A percentile compares a stretch with the other conserved stretches of the same genome.
These are phyloP conservation scores for Kwoniella pini DNA, from an alignment of 768 basidiomycete genomes.

Conservation along the genomic window DNA sequence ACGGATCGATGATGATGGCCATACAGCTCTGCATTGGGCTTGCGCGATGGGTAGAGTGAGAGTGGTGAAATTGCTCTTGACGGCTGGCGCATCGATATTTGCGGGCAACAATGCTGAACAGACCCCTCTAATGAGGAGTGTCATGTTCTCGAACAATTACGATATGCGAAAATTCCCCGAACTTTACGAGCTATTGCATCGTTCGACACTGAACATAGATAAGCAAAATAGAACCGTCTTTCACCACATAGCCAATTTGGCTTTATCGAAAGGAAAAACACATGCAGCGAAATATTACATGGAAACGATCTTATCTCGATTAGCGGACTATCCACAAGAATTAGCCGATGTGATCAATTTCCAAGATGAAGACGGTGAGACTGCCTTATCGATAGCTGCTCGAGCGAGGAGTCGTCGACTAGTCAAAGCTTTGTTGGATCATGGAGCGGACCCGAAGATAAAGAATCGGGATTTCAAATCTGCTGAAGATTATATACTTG, in stretches of 20 bases:
- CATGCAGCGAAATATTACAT: conserved; percentile 98
- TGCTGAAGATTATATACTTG: conserved; percentile 97
- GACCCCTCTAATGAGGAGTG: conserved; percentile 95
- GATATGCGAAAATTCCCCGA: conserved; percentile 99
- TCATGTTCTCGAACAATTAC: conserved; percentile 99
- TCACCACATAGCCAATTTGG: conserved; percentile 96
- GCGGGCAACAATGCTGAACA: conserved; percentile 95
- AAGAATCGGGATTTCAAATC: conserved; percentile 92
- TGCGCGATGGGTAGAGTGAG: conserved; percentile 98
- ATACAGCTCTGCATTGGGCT: conserved; percentile 96
- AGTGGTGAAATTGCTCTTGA: conserved; percentile 88
- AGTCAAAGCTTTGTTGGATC: conserved; percentile 91
- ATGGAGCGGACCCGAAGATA: conserved; percentile 94
- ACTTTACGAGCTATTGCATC: conserved; percentile 91
- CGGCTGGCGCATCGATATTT: conserved; percentile 94
- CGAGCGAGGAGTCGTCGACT: conserved; percentile 92
- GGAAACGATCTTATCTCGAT: conserved; percentile 85
- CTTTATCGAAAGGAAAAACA: conserved; percentile 95
- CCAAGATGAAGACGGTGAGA: conserved; percentile 98
- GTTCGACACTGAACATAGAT: conserved; percentile 99
- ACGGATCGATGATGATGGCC: conserved; percentile 96
- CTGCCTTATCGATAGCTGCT: conserved; percentile 93
- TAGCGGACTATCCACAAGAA: conserved; percentile 92
- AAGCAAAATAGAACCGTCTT: conserved; percentile 96
- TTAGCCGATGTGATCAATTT: conserved; percentile 98